Evolutionary conservation across 208 protist genomes (phyloP).

Genomic region (Tritrichomonas musculus): DNA sequence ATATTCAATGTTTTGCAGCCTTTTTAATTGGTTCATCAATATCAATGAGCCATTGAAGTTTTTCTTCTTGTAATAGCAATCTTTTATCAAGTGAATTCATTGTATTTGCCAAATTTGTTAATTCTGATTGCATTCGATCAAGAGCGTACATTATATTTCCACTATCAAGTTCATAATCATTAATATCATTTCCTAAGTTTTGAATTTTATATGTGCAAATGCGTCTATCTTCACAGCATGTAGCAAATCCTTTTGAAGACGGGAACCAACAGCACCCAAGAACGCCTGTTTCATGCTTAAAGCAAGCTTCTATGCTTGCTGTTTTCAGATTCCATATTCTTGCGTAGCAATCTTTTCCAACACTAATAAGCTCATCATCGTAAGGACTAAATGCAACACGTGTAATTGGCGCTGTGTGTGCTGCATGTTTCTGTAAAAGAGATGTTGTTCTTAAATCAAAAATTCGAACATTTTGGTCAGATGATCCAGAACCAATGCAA

Average conservation of each 20-base stretch:
- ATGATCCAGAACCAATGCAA: background rate
- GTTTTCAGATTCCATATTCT: conserved; percentile 20
- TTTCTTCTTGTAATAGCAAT: conserved; percentile 5
- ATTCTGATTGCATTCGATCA: background rate
- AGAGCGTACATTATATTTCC: background rate
- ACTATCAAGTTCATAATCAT: background rate
- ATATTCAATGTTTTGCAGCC: no score
- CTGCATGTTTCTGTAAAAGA: background rate
- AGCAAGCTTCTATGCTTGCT: background rate
- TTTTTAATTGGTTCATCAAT: background rate
- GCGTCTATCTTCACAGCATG: background rate
- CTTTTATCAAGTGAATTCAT: conserved; percentile 11
- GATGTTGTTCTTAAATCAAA: background rate
- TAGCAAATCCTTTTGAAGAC: conserved; percentile 2
- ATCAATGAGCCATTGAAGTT: conserved; percentile 17
- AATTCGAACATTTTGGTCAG: background rate
- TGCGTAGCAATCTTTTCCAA: conserved; percentile 8
- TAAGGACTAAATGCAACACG: background rate
- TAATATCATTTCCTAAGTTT: background rate
- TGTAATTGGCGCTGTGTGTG: background rate
- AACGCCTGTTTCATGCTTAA: background rate
- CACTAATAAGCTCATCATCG: background rate
- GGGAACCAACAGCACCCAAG: background rate
- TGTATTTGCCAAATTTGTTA: background rate
- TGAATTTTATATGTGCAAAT: background rate